These are phyloP conservation scores for Epithele typhae DNA, from an alignment of 768 basidiomycete genomes.

Conservation along the genomic window DNA sequence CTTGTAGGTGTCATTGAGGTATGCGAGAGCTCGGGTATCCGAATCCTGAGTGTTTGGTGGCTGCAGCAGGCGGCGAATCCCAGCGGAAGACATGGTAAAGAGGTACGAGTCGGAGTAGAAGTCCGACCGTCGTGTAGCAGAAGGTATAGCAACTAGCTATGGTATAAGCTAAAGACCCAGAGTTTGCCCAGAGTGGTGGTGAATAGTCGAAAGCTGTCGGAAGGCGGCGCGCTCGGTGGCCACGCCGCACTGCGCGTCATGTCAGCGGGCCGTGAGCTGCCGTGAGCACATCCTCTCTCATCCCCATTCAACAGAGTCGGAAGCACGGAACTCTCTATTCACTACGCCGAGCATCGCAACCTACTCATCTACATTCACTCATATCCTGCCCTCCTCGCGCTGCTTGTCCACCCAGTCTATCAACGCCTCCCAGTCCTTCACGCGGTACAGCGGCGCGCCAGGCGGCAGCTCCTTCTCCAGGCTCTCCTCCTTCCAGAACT, in stretches of 20 bases:
- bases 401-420: conserved; percentile 39
- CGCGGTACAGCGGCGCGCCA: conserved; percentile 45
- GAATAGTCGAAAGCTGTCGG: neutral
- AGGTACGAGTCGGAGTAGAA: no score
- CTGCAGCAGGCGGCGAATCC: conserved; percentile 45
- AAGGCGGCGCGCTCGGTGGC: neutral
- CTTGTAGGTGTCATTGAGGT: conserved; percentile 43
- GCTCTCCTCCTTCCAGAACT: conserved; percentile 53
- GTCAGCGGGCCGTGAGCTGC: neutral
- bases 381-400: conserved; percentile 7
- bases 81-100: conserved; percentile 25
- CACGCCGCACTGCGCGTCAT: neutral
- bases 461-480: conserved; percentile 45
- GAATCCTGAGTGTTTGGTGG: conserved; percentile 38
- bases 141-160: no score
- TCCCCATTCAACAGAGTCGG: neutral
- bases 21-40: conserved; percentile 31
- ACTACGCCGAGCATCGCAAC: no score
- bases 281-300: neutral
- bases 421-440: conserved; percentile 61
- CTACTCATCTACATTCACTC: neutral
- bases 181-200: no score
- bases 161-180: no score
- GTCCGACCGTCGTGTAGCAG: no score
- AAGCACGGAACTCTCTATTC: no score